A percentile compares a stretch with the other conserved stretches of the same genome.
Conservation (phyloP, 352 stramenopile genomes). For the Globisporangium polare region DNA sequence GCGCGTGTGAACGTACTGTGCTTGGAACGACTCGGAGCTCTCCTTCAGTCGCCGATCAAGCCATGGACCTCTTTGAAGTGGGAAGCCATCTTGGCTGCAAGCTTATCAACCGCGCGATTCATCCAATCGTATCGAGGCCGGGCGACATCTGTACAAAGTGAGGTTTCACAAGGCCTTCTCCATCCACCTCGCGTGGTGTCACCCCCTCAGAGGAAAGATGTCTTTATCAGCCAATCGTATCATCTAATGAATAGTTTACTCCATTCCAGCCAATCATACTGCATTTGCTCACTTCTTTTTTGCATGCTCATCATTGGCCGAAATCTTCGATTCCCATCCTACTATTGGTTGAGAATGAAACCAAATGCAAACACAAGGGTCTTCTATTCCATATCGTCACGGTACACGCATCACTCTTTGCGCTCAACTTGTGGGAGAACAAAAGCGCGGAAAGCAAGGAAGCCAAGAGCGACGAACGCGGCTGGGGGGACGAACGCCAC, state of each 20-base stretch:
- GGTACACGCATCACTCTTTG: background rate
- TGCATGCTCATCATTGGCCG: background rate
- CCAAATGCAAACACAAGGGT: background rate
- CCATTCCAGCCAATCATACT: background rate
- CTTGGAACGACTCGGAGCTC: no score
- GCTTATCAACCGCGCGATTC: background rate
- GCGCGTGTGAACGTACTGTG: no score
- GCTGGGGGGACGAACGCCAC: background rate
- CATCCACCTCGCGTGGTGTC: background rate
- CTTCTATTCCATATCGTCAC: background rate
- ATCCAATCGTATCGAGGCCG: background rate
- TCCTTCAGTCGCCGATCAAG: no score
- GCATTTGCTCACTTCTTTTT: background rate
- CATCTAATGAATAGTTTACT: background rate
- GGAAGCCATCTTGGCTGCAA: background rate
- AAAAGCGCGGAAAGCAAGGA: conserved; percentile 11
- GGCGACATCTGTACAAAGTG: background rate
- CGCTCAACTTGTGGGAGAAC: conserved; percentile 6
- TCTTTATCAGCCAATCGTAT: background rate
- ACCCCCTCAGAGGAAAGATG: background rate
- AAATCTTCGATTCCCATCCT: background rate
- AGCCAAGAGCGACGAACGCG: conserved; percentile 1
- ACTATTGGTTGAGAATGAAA: background rate
- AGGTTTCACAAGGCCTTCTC: background rate
- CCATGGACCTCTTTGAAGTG: no score